Conservation (phyloP, 2,329 filamentous ascomycete genomes). For the Pyrenophora teres region DNA sequence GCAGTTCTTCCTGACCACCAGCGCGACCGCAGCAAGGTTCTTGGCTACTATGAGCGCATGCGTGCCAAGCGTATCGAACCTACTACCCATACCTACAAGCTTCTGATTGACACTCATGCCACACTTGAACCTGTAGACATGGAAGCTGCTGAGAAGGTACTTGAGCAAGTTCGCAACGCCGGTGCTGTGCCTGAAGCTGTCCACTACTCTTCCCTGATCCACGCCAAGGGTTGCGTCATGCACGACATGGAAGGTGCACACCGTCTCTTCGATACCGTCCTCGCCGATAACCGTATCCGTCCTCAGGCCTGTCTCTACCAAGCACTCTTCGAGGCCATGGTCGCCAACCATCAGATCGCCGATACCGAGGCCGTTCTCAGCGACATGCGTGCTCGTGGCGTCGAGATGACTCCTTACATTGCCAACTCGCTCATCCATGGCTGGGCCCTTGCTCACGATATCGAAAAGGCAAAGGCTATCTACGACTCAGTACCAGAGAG, state of each 20-base stretch:
- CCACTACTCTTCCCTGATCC: conserved; percentile 93
- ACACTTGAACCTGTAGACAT: conserved; percentile 92
- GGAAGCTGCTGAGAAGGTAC: conserved; percentile 80
- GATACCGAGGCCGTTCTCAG: conserved; percentile 71
- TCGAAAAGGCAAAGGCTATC: conserved; percentile 75
- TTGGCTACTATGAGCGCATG: conserved; percentile 96
- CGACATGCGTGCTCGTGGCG: conserved; percentile 73
- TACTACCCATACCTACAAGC: conserved; percentile 95
- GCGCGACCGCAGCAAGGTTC: conserved; percentile 90
- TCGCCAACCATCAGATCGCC: conserved; percentile 85
- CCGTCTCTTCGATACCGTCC: conserved; percentile 78
- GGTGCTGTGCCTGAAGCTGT: conserved; percentile 85
- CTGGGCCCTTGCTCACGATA: conserved; percentile 84
- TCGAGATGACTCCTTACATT: conserved; percentile 95
- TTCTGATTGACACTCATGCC: conserved; percentile 92
- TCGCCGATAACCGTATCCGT: conserved; percentile 68
- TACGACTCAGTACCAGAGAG: conserved; percentile 78
- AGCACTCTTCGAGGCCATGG: conserved; percentile 95
- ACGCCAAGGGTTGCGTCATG: conserved; percentile 91
- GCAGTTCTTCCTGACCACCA: conserved; percentile 98
- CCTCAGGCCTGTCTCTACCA: conserved; percentile 90
- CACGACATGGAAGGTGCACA: conserved; percentile 88
- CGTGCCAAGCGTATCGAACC: conserved; percentile 81
- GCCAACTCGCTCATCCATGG: conserved; percentile 98
- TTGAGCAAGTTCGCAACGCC: conserved; percentile 74